Evolutionary conservation across 495 filamentous ascomycete genomes (phyloP).

Genomic region (Lentithecium fluviatile): DNA sequence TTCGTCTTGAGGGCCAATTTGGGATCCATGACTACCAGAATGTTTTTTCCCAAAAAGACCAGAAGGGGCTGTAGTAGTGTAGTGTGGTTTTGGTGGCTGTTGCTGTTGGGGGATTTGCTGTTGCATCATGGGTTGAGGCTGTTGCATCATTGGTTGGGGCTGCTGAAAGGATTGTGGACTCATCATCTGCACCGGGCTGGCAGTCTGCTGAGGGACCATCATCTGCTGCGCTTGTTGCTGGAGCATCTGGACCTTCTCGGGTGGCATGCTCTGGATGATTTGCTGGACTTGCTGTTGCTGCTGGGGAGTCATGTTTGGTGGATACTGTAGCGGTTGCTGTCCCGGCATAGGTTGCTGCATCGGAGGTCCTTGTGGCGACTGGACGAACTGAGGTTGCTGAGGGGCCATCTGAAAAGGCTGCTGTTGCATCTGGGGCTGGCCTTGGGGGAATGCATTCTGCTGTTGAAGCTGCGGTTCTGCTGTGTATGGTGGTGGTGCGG

Average conservation of each 20-base stretch:
- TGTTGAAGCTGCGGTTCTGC: conserved; percentile 10
- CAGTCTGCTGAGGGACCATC: conserved; percentile 12
- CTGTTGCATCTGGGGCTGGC: conserved; percentile 12
- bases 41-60: conserved; percentile 23
- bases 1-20: conserved; percentile 37
- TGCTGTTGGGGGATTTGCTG: conserved; percentile 22
- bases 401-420: not conserved
- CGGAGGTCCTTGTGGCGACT: conserved; percentile 16
- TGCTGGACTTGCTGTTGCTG: conserved; percentile 34
- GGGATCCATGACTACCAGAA: conserved; percentile 6
- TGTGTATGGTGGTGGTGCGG: conserved; percentile 24
- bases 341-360: conserved; percentile 19
- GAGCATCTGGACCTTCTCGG: conserved; percentile 32
- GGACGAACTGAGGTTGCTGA: conserved; percentile 14
- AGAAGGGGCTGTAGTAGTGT: conserved; percentile 14
- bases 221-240: conserved; percentile 34
- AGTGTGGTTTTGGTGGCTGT: conserved; percentile 16
- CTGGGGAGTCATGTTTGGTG: conserved; percentile 25
- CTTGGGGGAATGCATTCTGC: conserved; percentile 17
- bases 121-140: not conserved
- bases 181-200: no score
- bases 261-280: conserved; percentile 32
- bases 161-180: conserved; percentile 7
- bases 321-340: conserved; percentile 29
- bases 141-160: conserved; percentile 21